Conservation (phyloP, 2,329 filamentous ascomycete genomes). For the Tolypocladium album region DNA sequence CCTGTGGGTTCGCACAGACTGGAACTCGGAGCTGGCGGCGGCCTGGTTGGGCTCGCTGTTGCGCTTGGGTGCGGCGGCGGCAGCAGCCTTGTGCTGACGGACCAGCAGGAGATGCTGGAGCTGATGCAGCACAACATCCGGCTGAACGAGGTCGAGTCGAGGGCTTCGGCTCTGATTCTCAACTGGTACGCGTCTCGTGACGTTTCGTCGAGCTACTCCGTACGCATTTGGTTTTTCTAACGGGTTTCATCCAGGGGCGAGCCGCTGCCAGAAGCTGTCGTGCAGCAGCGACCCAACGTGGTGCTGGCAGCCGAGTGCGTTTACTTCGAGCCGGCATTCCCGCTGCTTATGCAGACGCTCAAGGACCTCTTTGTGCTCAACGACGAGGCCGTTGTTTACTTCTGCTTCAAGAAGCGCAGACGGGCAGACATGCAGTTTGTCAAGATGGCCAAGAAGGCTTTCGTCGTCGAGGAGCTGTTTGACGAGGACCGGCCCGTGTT, state of each 20-base stretch:
- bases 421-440: constrained; percentile 69
- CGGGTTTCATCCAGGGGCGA: constrained; percentile 40
- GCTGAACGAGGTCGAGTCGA: constrained; percentile 60
- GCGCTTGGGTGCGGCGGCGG: constrained; percentile 43
- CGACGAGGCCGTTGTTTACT: constrained; percentile 54
- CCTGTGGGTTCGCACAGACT: constrained; percentile 42
- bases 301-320: constrained; percentile 95
- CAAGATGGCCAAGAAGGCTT: constrained; percentile 57
- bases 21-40: constrained; percentile 86
- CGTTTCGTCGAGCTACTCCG: not conserved
- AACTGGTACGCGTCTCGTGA: constrained; percentile 53
- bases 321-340: constrained; percentile 94
- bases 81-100: constrained; percentile 64
- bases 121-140: constrained; percentile 80
- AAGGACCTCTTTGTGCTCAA: constrained; percentile 63
- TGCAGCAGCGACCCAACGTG: constrained; percentile 56
- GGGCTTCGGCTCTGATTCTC: constrained; percentile 58
- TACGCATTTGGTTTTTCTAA: not conserved
- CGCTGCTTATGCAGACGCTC: constrained; percentile 71
- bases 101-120: constrained; percentile 74
- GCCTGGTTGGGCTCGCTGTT: constrained; percentile 64
- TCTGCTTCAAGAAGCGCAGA: constrained; percentile 92
- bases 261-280: constrained; percentile 40
- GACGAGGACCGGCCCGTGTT: constrained; percentile 51
- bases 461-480: constrained; percentile 49